Evolutionary conservation across 805 yeast species (phyloP), one percentile per base, ranked within the genome.

Genomic region (Cyberlindnera galapagoensis): DNA sequence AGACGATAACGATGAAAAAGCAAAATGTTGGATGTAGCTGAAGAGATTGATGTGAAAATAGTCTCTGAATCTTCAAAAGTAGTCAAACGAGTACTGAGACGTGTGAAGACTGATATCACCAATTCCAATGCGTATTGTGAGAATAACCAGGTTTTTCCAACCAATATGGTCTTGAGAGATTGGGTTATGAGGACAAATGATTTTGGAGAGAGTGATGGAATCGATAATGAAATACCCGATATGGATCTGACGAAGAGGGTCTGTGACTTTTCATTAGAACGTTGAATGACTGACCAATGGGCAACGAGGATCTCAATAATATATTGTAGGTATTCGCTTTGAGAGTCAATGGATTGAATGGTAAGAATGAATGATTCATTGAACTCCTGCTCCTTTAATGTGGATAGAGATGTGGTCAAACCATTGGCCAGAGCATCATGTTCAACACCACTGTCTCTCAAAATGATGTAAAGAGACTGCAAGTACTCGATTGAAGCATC

Each of bases 1-100:
- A 88, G 59, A 47, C 86, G 71, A 49, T 63, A 72, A 33, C 96
- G 69, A 46, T 85, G 92, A 48, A 68, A 68, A 18, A 85, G 58
- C 7, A 88, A 52, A 3, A 83, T 57, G 22, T 69, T 67, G 0
- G 95, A 77, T 17, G 81, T 44, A 0, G 75, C 57, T 33, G 69
- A 71, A 6, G 75, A 62, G 4, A 71, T 42, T 5, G 49, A 39
- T 3, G 56, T 36, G 56, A 49, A 35, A 34, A 49, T n/a, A 13
- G 33, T 30, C 26, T 47, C 31, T 23, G 39, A 18, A 1, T 14
- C 17, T 3, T 21, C 27, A 9, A 17, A 15, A 9, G 21, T 9
- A 10, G 21, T 15, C 11, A 33, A 26, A 5, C 31, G 19, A 23
- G 40, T 46, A 5, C 44, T 41, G 5, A 57, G 33, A 24, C 54